A percentile compares a stretch with the other conserved stretches of the same genome.
Evolutionary conservation across 345 rosid species (phyloP).

Genomic region (Litchi chinensis): DNA sequence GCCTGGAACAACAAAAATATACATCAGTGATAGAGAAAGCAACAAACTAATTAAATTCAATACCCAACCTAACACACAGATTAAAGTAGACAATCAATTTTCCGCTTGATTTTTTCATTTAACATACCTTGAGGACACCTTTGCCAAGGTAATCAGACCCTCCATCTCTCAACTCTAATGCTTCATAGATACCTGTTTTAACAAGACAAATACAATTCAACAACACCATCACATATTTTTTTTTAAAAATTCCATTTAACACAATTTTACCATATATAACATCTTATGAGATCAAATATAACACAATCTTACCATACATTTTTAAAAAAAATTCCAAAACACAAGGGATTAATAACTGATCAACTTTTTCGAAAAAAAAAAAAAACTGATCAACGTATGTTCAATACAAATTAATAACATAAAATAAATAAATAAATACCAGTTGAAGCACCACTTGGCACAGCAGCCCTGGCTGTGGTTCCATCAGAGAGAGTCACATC

Average conservation of each 20-base stretch:
- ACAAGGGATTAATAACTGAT: background rate
- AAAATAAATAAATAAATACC: slow-evolving; percentile 35
- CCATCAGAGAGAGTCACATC: slow-evolving; percentile 51
- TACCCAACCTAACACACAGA: background rate
- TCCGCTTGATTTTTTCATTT: background rate
- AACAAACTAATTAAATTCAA: background rate
- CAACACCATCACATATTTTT: background rate
- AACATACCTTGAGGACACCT: too few species aligned
- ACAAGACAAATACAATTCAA: slow-evolving; percentile 1
- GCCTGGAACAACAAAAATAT: slow-evolving; percentile 40
- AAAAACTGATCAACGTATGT: too few species aligned
- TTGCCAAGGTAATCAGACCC: slow-evolving; percentile 72
- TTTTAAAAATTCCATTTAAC: too few species aligned
- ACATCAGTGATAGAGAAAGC: background rate
- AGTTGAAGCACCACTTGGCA: slow-evolving; percentile 78
- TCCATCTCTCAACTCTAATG: slow-evolving; percentile 66
- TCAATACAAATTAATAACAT: background rate
- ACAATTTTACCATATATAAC: too few species aligned
- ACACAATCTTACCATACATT: too few species aligned
- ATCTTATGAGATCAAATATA: background rate
- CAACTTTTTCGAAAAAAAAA: too few species aligned
- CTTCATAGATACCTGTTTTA: slow-evolving; percentile 62
- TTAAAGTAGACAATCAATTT: background rate
- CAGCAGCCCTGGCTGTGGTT: slow-evolving; percentile 57
- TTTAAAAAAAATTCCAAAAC: too few species aligned